A percentile compares a stretch with the other conserved stretches of the same genome.
Conservation (phyloP, 306 rosid genomes). For the Fragaria vesca region DNA sequence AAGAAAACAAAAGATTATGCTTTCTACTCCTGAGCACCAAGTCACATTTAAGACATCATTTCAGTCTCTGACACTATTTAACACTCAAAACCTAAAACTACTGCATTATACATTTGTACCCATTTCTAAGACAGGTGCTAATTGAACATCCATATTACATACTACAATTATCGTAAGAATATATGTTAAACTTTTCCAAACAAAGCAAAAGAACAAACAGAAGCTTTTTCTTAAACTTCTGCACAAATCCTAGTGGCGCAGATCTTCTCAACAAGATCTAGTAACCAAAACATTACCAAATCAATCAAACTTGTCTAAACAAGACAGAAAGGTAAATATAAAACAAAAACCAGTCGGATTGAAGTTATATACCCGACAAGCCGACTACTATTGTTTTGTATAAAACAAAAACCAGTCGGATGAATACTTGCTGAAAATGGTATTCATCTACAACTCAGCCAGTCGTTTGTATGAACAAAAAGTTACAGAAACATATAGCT, state of each 20-base stretch:
- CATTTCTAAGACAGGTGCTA: neutral
- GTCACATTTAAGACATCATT: neutral
- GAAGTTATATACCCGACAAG: neutral
- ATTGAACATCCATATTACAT: neutral
- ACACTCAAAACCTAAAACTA: neutral
- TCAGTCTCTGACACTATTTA: too few species aligned
- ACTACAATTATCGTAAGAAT: neutral
- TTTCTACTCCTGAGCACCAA: too few species aligned
- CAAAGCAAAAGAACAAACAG: neutral
- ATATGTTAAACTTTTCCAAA: neutral
- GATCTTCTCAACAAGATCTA: neutral
- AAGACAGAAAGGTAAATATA: neutral
- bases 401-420: too few species aligned
- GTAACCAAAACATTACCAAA: neutral
- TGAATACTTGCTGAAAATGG: too few species aligned
- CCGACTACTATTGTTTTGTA: too few species aligned
- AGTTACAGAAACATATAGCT: neutral
- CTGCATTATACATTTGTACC: neutral
- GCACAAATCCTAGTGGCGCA: neutral
- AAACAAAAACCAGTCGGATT: neutral
- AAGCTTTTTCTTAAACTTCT: neutral
- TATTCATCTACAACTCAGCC: neutral
- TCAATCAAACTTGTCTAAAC: neutral
- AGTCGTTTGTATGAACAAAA: neutral
- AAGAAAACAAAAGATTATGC: neutral